Evolutionary conservation across 139 green algal species (phyloP), one percentile per base, ranked within the genome.

Genomic region (Bryopsis sp.): DNA sequence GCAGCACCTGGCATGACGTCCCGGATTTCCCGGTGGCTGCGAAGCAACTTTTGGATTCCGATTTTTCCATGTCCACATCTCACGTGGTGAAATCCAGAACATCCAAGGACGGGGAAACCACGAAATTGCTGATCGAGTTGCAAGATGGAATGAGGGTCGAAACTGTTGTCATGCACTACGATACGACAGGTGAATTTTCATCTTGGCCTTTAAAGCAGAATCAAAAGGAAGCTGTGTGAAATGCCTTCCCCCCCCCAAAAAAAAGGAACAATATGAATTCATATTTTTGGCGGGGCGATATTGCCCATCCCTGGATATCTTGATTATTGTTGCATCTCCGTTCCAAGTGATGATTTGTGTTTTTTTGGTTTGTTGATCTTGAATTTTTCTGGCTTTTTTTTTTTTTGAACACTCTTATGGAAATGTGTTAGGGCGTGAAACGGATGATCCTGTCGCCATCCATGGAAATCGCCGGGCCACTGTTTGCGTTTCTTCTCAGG

Each of bases 91-190:
- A 68, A 6, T 68, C 54, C 8, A 74, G 85, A 73, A 67, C 48
- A 2, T 91, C 82, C n/a, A 58, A 50, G 19, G 82, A 89, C 58
- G 80, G 77, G 5, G 77, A 83, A 54, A 96, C 91, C 2, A 89
- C 76, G 35, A 97, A 97, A 78, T 81, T 96, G 70, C 75, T 96
- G 60, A 67, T 97, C 8, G 65, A 85, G 77, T 79, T 96, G 67
- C 89, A 97, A 79, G 93, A 97, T 62, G 92, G 93, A 22, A 76
- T 95, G 67, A 72, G 83, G 35, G 84, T 97, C 38, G 93, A 98
- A 72, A 75, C 86, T 0, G 90, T 96, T 2, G 77, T 96, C 19
- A 96, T 96, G 90, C 70, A 78, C n/a, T 95, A 95, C 47, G 85
- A 93, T 67, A 84, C 84, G 5, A 78, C 72, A 70, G 76, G 77